Evolutionary conservation across 306 rosid species (phyloP), one percentile per base, ranked within the genome.

Genomic region (Gastrolobium bilobum): DNA sequence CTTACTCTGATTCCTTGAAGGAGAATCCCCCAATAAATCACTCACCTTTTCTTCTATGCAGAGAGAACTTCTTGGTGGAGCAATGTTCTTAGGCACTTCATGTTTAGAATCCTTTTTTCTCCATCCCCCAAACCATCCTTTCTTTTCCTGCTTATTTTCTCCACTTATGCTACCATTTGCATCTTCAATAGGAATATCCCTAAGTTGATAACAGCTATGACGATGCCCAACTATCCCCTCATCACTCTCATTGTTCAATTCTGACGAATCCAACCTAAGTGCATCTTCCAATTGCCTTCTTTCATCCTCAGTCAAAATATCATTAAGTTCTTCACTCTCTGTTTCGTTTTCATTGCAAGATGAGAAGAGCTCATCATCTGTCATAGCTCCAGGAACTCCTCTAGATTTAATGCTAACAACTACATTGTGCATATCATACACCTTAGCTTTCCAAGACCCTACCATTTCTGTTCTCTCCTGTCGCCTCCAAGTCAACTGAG

Each of bases 71-170:
- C 98, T 90, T 9, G 98, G 98, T 5, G 96, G 94, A 51, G 84
- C 70, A 75, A 88, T 82, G 87, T 84, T 89, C 77, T 86, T 96
- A 20, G 69, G 89, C 3, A 9, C 80, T 87, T 93, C 97, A 7
- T 11, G 71, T 82, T 86, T 91, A n/a, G 82, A 54, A 77, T 91
- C 98, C 73, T 89, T 88, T 87, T 91, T 93, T 81, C 97, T 91
- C 98, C 98, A 93, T 54, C 98, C 99, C 75, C 94, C 91, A 80
- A 93, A 93, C 98, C 98, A 93, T 77, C 99, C 98, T 86, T 90
- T 93, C 88, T 90, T 96, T 81, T 90, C 98, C 79, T 84, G 94
- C 75, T 86, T 93, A 60, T 29, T 84, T 80, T 91, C 99, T 61
- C 82, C 96, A 87, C 84, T 84, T 85, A 63, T 81, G 82, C 71